Percentiles rank a stretch among this genome's conserved stretches.
Conservation (phyloP, 345 rosid species). For the Rhodamnia rubescens region DNA sequence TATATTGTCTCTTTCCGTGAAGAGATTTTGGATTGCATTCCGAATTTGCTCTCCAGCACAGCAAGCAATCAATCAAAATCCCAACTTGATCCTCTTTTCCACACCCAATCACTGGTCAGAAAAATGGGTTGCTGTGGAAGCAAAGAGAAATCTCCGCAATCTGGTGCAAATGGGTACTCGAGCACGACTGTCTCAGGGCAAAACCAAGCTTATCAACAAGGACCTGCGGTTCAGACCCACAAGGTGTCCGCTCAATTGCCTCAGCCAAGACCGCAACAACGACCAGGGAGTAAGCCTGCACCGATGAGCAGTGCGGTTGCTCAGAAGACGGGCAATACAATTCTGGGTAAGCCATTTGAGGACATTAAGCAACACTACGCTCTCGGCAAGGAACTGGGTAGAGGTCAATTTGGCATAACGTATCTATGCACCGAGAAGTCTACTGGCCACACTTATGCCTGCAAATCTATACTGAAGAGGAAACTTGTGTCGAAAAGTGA, state of each 20-base stretch:
- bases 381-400: constrained; percentile 62
- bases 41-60: background rate
- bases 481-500: constrained; percentile 48
- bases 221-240: constrained; percentile 11
- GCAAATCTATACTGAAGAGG: constrained; percentile 73
- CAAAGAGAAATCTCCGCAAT: constrained; percentile 21
- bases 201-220: constrained; percentile 8
- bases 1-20: background rate
- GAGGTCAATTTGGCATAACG: constrained; percentile 80
- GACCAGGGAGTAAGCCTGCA: background rate
- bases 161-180: constrained; percentile 17
- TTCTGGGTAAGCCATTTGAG: constrained; percentile 64
- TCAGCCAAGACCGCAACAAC: background rate
- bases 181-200: constrained; percentile 7
- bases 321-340: constrained; percentile 11
- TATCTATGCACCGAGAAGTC: constrained; percentile 68
- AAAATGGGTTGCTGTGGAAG: constrained; percentile 58
- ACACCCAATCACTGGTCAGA: background rate
- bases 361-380: constrained; percentile 45
- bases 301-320: background rate
- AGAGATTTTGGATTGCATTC: background rate
- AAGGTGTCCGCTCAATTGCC: constrained; percentile 6
- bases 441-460: constrained; percentile 54
- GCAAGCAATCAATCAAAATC: background rate
- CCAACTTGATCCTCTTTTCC: background rate